Base-by-base conservation (phyloP, 257 asterid species). In the Solanum sejunctum region DNA sequence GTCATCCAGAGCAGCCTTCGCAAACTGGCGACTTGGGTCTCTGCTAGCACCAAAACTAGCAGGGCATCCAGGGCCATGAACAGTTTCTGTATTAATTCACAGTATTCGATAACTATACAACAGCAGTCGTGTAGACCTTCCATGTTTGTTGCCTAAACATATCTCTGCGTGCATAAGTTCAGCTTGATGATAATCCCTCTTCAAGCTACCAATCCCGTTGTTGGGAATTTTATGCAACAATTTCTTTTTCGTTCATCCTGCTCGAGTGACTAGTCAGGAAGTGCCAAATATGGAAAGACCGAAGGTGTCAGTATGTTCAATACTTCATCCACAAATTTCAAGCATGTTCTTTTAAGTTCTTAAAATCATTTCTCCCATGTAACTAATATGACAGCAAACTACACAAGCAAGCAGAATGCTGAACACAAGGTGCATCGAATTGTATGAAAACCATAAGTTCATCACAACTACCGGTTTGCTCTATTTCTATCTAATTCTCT, bases 401-500 rank as follows among this genome's bases (percentile, higher is more conserved):
- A 32, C 45, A 70, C 20, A 64, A n/a, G 20, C 51, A 12, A 81
- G n/a, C 57, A 81, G 28, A 64, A 72, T 57, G 60, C 75, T 83
- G 49, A 83, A 83, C 80, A 73, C 8, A 8, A 45, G 43, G 41
- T 77, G 82, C 45, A 26, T 8, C 15, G 3, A 77, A 77, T 26
- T 15, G 63, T 77, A 77, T 51, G 63, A 23, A 77, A 26, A 77
- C 45, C 8, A 63, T 36, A 9, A 15, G 10, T 73, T 52, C 75
- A 26, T 88, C 90, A 87, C 3, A 87, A 78, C 47, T 89, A 89
- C 93, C 93, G 87, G 86, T 89, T 86, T 83, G 89, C 85, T 64
- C 85, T 84, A 81, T 85, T 88, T 85, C 92, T 88, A 36, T 91
- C 93, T 6, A 93, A 66, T 58, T 91, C 92, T 87, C 91, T 87